These are phyloP conservation scores for Penicillium hesseltinei DNA, from an alignment of 2,329 filamentous ascomycete genomes.

Conservation along the genomic window DNA sequence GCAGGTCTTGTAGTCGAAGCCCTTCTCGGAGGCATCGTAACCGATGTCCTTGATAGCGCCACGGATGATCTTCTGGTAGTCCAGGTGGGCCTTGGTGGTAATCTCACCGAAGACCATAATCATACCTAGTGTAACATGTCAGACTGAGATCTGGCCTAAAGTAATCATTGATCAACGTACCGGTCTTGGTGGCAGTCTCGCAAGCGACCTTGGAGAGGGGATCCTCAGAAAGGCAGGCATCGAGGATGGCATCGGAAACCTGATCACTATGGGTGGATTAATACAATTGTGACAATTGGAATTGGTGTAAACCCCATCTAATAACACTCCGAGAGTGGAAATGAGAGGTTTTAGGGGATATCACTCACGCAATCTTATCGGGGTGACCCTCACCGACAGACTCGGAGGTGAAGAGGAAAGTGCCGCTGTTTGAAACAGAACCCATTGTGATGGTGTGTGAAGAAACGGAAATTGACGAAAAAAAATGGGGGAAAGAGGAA, in stretches of 20 bases:
- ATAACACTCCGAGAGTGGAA: background rate
- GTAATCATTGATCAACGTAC: constrained; percentile 47
- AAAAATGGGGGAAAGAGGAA: constrained; percentile 16
- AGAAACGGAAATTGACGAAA: constrained; percentile 21
- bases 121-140: constrained; percentile 56
- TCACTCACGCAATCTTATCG: constrained; percentile 80
- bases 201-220: constrained; percentile 98
- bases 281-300: constrained; percentile 9
- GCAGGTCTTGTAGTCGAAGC: constrained; percentile 99
- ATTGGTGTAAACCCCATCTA: background rate
- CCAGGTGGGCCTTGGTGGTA: constrained; percentile 89
- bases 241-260: constrained; percentile 96
- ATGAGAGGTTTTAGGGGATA: constrained; percentile 3
- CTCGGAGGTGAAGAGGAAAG: constrained; percentile 87
- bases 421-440: constrained; percentile 58
- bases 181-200: constrained; percentile 99
- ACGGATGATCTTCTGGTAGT: constrained; percentile 98
- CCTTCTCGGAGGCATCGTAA: constrained; percentile 95
- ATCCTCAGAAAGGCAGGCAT: constrained; percentile 92
- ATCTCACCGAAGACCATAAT: constrained; percentile 99
- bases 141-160: constrained; percentile 14
- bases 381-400: constrained; percentile 88
- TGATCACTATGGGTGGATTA: constrained; percentile 63
- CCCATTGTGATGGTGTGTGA: constrained; percentile 55
- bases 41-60: constrained; percentile 96